Evolutionary conservation across 352 stramenopile genomes (phyloP).

Genomic region (Phytophthora megakarya): DNA sequence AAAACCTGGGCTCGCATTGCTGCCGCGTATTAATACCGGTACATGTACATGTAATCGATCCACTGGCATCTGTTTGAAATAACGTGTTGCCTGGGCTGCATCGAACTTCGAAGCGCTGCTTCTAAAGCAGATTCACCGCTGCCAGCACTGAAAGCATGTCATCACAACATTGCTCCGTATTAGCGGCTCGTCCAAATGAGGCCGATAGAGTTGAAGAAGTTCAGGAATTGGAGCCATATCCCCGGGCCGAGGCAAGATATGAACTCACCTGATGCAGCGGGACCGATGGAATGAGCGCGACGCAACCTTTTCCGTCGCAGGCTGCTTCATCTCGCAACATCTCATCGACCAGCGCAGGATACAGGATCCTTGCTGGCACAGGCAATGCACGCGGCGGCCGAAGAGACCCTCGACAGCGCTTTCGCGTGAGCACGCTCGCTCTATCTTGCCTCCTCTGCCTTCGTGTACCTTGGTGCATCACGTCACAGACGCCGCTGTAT

Average conservation of each 20-base stretch:
- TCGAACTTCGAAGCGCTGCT: too few species aligned
- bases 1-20: conserved; percentile 1
- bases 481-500: conserved; percentile 37
- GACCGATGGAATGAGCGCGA: neutral
- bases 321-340: conserved; percentile 19
- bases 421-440: conserved; percentile 20
- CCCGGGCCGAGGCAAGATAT: neutral
- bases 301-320: conserved; percentile 13
- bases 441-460: conserved; percentile 31
- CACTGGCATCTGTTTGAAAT: conserved; percentile 9
- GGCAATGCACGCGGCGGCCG: conserved; percentile 1
- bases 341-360: conserved; percentile 25
- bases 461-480: conserved; percentile 16
- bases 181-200: conserved; percentile 12
- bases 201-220: conserved; percentile 26
- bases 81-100: conserved; percentile 12
- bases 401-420: conserved; percentile 1
- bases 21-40: too few species aligned
- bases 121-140: neutral
- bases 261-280: conserved; percentile 2
- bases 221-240: conserved; percentile 23
- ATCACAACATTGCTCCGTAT: neutral
- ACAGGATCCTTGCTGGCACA: conserved; percentile 19
- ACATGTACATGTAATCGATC: too few species aligned
- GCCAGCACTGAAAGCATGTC: neutral